Percentiles rank a stretch among this genome's conserved stretches.
These are phyloP conservation scores for Oryza meridionalis DNA, from an alignment of 176 grass and related monocot species.

Conservation along the genomic window DNA sequence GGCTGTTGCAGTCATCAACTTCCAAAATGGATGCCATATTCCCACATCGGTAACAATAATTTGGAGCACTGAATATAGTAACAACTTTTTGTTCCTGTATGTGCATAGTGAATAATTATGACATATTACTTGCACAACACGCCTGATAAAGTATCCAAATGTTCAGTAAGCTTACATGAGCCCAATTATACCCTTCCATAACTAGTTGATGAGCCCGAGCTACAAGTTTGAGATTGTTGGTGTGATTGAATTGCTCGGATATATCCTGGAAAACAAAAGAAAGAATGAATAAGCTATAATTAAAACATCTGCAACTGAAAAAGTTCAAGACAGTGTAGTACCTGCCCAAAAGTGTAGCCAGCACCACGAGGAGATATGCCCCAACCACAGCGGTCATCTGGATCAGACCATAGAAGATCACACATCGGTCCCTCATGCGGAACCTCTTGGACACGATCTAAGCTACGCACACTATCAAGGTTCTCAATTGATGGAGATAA, in stretches of 20 bases:
- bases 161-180: slow-evolving; percentile 72
- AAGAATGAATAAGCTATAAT: background rate
- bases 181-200: slow-evolving; percentile 99
- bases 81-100: slow-evolving; percentile 94
- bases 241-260: slow-evolving; percentile 97
- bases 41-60: slow-evolving; percentile 97
- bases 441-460: slow-evolving; percentile 94
- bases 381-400: slow-evolving; percentile 88
- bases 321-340: slow-evolving; percentile 17
- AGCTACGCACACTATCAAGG: slow-evolving; percentile 86
- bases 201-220: slow-evolving; percentile 96
- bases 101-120: slow-evolving; percentile 15
- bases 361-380: slow-evolving; percentile 95
- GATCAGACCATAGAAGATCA: slow-evolving; percentile 98
- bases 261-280: slow-evolving; percentile 64
- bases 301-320: background rate
- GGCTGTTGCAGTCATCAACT: slow-evolving; percentile 92
- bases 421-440: slow-evolving; percentile 98
- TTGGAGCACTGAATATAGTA: slow-evolving; percentile 98
- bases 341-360: slow-evolving; percentile 97
- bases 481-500: slow-evolving; percentile 97
- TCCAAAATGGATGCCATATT: slow-evolving; percentile 98
- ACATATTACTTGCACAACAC: slow-evolving; percentile 11
- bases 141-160: slow-evolving; percentile 27
- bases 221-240: slow-evolving; percentile 92